A percentile compares a stretch with the other conserved stretches of the same genome.
phyloP scores from a whole-genome alignment of 1,139 yeast genomes.

The Blastobotrys proliferans region DNA sequence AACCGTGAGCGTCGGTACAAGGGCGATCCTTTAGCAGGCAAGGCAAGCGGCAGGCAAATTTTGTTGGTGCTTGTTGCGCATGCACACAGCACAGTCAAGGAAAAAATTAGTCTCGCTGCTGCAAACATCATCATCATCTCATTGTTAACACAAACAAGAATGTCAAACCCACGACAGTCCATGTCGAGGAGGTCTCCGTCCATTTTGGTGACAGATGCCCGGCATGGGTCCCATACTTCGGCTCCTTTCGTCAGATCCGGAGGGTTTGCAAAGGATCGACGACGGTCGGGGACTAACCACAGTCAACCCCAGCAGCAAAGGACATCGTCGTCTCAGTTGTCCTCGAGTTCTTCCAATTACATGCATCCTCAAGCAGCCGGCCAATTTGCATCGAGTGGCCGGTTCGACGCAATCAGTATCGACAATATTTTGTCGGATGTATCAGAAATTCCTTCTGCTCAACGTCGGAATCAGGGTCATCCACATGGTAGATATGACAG shows the following conservation, averaged over 20 bases:
- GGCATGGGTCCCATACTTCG: slow-evolving; percentile 54
- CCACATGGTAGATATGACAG: too few species aligned
- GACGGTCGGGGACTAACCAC: background rate
- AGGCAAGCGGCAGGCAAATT: too few species aligned
- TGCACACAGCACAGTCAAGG: too few species aligned
- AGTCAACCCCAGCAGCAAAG: too few species aligned
- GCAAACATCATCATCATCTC: background rate
- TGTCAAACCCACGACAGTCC: slow-evolving; percentile 37
- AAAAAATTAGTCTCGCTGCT: too few species aligned
- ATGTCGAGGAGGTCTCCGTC: slow-evolving; percentile 92
- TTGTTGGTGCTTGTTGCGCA: too few species aligned
- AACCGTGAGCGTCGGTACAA: too few species aligned
- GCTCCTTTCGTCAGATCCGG: slow-evolving; percentile 66
- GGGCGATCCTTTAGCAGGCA: too few species aligned
- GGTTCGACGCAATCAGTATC: slow-evolving; percentile 31
- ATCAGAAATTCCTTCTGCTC: slow-evolving; percentile 83
- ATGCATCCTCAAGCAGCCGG: slow-evolving; percentile 9
- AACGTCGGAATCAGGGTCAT: slow-evolving; percentile 38
- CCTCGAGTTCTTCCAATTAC: too few species aligned
- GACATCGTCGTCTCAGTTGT: too few species aligned
- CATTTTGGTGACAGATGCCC: slow-evolving; percentile 82
- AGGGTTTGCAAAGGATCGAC: slow-evolving; percentile 15
- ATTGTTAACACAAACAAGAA: background rate
- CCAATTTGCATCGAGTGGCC: slow-evolving; percentile 7
- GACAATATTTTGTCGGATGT: slow-evolving; percentile 53